Base-by-base conservation (phyloP, 345 rosid species). In the Streptanthus diversifolius region DNA sequence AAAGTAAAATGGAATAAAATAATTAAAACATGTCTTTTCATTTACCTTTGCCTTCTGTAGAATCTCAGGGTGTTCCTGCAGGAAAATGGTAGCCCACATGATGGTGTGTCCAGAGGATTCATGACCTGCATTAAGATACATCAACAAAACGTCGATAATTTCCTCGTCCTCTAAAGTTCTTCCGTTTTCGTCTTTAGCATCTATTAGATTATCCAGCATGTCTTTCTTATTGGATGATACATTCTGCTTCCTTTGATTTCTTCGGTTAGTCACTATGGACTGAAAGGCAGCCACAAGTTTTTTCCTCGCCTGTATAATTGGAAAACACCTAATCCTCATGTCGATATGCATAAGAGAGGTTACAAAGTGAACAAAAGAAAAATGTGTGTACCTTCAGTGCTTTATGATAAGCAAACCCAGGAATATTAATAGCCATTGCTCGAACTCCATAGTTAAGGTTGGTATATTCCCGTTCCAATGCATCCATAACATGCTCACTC, bases 41-140 rank as follows among this genome's bases (percentile, higher is more conserved):
- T 24, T 33, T 10, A 88, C 95, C 93, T 81, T 88, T 25, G 97
- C 96, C 70, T 84, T 87, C 32, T 76, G 66, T 4, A 87, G 80
- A 66, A 83, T 63, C 62, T 90, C 79, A 2, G 91, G 90, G 63
- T 93, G 86, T 37, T 86, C 77, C 49, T 93, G 95, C 10, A 93
- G 85, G 56, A 84, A 83, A 76, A 93, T 55, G 30, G 92, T 80
- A 2, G 96, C 85, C 97, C 97, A 88, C 90, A 90, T 93, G 2
- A 79, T 86, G 71, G 85, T 83, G 64, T 93, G 97, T 17, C 86
- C 97, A 1, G 97, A 90, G 51, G 98, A 93, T 80, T 93, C 97
- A 57, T 93, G 96, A 58, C 96, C 96, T 0, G 96, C 98, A 80
- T 90, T 88, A 62, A 93, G 81, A 78, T 93, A 93, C 96, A 89